These are phyloP conservation scores for Miscanthus lutarioriparius DNA, from an alignment of 176 grass and related monocot genomes.

Conservation along the genomic window DNA sequence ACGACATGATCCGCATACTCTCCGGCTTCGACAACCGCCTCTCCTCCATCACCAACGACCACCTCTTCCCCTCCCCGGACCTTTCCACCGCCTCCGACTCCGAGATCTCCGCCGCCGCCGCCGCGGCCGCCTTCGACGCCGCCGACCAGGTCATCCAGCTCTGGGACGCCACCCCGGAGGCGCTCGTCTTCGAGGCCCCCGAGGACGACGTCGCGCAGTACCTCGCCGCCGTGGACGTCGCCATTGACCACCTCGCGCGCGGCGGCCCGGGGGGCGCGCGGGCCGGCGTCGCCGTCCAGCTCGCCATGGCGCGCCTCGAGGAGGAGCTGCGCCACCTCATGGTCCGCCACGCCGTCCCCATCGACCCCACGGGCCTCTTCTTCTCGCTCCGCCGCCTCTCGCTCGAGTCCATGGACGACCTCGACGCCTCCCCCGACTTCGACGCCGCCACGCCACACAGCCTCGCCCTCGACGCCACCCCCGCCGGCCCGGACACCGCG, in stretches of 20 bases:
- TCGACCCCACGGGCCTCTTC: slow-evolving; percentile 70
- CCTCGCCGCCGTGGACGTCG: slow-evolving; percentile 57
- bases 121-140: slow-evolving; percentile 40
- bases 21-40: slow-evolving; percentile 92
- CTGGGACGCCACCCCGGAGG: slow-evolving; percentile 71
- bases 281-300: slow-evolving; percentile 66
- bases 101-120: slow-evolving; percentile 19
- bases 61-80: slow-evolving; percentile 47
- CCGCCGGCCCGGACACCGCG: slow-evolving; percentile 47
- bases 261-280: slow-evolving; percentile 17
- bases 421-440: slow-evolving; percentile 65
- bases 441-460: slow-evolving; percentile 55
- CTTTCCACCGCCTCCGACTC: neutral
- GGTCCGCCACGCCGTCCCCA: slow-evolving; percentile 71
- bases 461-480: neutral
- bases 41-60: slow-evolving; percentile 56
- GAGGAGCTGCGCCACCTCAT: slow-evolving; percentile 87
- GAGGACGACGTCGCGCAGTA: slow-evolving; percentile 51
- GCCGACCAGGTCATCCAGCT: slow-evolving; percentile 68
- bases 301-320: slow-evolving; percentile 84
- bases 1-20: slow-evolving; percentile 94
- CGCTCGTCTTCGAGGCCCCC: slow-evolving; percentile 71
- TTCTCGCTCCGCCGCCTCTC: slow-evolving; percentile 84
- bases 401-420: slow-evolving; percentile 75
- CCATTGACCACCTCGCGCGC: slow-evolving; percentile 34